Evolutionary conservation across 2,329 filamentous ascomycete genomes (phyloP), one percentile per base, ranked within the genome.

Genomic region (Pezicula radicicola): DNA sequence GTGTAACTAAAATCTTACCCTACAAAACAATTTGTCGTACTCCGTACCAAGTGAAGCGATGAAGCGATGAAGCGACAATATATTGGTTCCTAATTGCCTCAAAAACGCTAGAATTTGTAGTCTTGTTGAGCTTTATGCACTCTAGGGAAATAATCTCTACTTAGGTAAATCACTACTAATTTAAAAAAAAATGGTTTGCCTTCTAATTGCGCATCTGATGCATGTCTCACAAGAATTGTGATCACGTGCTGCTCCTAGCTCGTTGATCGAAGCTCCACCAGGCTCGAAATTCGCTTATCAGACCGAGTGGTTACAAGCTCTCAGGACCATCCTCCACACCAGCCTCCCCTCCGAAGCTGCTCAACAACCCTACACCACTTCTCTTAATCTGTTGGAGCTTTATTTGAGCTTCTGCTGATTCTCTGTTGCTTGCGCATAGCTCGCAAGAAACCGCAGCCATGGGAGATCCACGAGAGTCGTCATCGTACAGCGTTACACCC

Each of bases 401-500:
- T 28, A 28, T 47, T 25, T 4, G 48, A 56, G 48, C 52, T 46
- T 39, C 48, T 49, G 51, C 47, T 28, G 41, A 45, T 47, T 4
- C 12, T 19, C 18, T 37, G 25, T 52, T 46, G 5, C 16, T n/a
- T 19, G 6, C 35, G 19, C 30, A 19, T 48, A 47, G 49, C 33
- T 27, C 15, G 13, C 18, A 27, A 45, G 6, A 19, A 40, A 25
- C 45, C 52, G 56, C 61, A 57, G 56, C 39, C 52, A 68, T 68
- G 66, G 64, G 64, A 53, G 66, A 68, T 49, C 66, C 65, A 53
- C 57, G 66, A 58, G 66, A 68, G 50, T 67, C 66, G 48, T 68
- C 66, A 52, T 68, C 66, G 51, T 69, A 66, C 60, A 63, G 59
- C 56, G 65, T 89, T 70, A 81, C 84, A 69, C 86, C 86, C 62